Evolutionary conservation across 495 filamentous ascomycete genomes (phyloP).

Genomic region (Xylaria intraflava): DNA sequence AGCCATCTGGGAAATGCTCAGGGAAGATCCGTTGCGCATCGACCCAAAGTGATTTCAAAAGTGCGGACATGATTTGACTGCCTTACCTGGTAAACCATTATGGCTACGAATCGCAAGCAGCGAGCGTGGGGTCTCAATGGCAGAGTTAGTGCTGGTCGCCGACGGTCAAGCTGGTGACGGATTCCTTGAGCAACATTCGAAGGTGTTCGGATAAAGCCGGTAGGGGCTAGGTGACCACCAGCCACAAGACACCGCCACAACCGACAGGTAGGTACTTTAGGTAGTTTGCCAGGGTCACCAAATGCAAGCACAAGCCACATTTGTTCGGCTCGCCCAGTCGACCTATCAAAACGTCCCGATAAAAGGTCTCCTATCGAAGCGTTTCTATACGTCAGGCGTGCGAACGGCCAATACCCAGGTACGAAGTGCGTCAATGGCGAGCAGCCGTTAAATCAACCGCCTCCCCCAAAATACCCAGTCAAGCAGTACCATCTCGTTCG

Average conservation of each 20-base stretch:
- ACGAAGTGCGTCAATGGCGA: too few species aligned
- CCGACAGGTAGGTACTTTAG: background rate
- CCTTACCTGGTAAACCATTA: constrained; percentile 41
- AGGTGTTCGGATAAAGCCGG: constrained; percentile 18
- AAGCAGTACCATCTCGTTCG: too few species aligned
- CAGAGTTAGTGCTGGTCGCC: constrained; percentile 6
- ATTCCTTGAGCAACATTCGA: constrained; percentile 25
- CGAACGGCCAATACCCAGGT: too few species aligned
- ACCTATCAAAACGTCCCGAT: too few species aligned
- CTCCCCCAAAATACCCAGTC: too few species aligned
- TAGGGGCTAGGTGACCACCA: background rate
- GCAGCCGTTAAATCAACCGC: too few species aligned
- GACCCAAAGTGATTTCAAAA: background rate
- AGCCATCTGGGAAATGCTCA: background rate
- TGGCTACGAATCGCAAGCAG: constrained; percentile 16
- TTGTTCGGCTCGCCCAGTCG: too few species aligned
- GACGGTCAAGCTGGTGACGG: constrained; percentile 15
- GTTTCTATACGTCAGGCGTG: too few species aligned
- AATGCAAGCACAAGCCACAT: too few species aligned
- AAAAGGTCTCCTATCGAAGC: too few species aligned
- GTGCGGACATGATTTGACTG: background rate
- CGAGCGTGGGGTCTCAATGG: constrained; percentile 14
- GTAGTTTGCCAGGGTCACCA: too few species aligned
- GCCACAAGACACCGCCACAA: constrained; percentile 9
- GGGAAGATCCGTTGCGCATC: too few species aligned